These are phyloP conservation scores for Pichia norvegensis DNA, from an alignment of 1,139 yeast species.

Conservation along the genomic window DNA sequence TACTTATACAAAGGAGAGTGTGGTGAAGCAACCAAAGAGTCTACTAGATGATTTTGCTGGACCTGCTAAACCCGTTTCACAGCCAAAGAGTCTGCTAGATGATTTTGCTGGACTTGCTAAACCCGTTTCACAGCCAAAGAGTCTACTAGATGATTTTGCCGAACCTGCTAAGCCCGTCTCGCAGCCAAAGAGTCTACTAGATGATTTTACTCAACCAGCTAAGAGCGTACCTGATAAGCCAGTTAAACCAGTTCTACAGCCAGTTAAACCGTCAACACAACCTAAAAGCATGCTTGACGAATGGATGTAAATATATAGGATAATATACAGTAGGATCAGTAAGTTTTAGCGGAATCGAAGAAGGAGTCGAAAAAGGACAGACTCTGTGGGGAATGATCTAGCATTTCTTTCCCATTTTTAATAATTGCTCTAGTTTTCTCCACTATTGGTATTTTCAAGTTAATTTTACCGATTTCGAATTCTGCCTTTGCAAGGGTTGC, in stretches of 20 bases:
- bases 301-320: conserved; percentile 6
- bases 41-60: not conserved
- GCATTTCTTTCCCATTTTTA: conserved; percentile 15
- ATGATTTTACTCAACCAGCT: not conserved
- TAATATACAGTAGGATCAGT: not conserved
- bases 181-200: not conserved
- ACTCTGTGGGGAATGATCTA: conserved; percentile 15
- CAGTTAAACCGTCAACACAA: not conserved
- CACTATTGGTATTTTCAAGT: conserved; percentile 10
- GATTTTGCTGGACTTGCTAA: not conserved
- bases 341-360: conserved; percentile 15
- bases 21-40: not conserved
- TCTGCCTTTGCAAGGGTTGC: conserved; percentile 8
- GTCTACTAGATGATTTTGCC: not conserved
- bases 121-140: not conserved
- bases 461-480: conserved; percentile 4
- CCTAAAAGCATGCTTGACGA: conserved; percentile 8
- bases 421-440: conserved; percentile 14
- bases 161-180: not conserved
- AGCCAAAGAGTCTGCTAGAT: not conserved
- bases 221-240: too few relatives aligned
- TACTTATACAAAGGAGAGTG: too few relatives aligned
- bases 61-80: not conserved
- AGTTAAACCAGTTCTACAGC: too few relatives aligned
- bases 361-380: conserved; percentile 20